These are phyloP conservation scores for Leccinum pachyderme DNA, from an alignment of 1,284 basidiomycete species.

Conservation along the genomic window DNA sequence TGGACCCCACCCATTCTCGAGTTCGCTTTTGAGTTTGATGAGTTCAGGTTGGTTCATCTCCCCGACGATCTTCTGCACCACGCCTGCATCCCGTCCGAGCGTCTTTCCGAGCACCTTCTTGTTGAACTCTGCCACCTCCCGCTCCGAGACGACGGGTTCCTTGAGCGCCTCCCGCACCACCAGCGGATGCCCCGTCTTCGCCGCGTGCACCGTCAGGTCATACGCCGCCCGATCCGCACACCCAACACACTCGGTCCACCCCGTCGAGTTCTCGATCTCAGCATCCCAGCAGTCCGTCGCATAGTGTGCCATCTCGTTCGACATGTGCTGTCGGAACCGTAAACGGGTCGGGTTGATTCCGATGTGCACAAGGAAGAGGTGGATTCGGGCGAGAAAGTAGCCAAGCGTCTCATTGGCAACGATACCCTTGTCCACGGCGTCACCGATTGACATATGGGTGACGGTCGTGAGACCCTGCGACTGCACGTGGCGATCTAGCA, in stretches of 20 bases:
- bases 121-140: constrained; percentile 77
- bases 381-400: constrained; percentile 94
- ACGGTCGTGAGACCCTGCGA: constrained; percentile 70
- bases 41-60: constrained; percentile 72
- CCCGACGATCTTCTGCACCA: constrained; percentile 69
- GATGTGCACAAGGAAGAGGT: constrained; percentile 89
- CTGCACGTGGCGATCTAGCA: constrained; percentile 87
- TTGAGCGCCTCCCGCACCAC: constrained; percentile 85
- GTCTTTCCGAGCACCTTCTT: constrained; percentile 90
- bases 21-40: constrained; percentile 67
- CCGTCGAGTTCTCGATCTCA: constrained; percentile 92
- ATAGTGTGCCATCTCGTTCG: constrained; percentile 98
- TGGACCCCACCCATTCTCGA: constrained; percentile 67
- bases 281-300: constrained; percentile 99
- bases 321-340: constrained; percentile 97
- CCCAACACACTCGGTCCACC: constrained; percentile 99
- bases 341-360: constrained; percentile 87
- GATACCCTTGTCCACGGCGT: constrained; percentile 83
- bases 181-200: constrained; percentile 68
- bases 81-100: constrained; percentile 83
- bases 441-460: constrained; percentile 75
- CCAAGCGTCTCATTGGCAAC: constrained; percentile 98
- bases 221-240: constrained; percentile 98
- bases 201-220: constrained; percentile 69
- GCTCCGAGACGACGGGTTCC: constrained; percentile 74